Evolutionary conservation across 2,329 filamentous ascomycete species (phyloP).

Genomic region (Coniella vitis): DNA sequence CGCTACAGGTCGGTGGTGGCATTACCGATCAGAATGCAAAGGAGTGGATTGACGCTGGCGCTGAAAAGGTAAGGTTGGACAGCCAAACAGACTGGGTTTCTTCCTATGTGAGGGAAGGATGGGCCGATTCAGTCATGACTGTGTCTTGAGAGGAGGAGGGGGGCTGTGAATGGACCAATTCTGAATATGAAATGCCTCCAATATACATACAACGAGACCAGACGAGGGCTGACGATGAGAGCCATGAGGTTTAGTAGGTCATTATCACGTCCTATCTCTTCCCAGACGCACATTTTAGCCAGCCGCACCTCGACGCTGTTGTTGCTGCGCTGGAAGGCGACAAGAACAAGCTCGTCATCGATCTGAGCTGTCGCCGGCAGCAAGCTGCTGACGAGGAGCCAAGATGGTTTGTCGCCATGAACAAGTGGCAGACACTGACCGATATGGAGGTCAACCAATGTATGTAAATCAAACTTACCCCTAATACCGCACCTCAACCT

Average conservation of each 20-base stretch:
- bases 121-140: too few species aligned
- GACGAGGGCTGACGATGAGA: not conserved
- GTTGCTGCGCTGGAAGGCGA: conserved; percentile 67
- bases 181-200: too few species aligned
- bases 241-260: conserved; percentile 55
- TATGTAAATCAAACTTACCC: conserved; percentile 29
- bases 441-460: conserved; percentile 90
- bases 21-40: conserved; percentile 79
- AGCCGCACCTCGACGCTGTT: conserved; percentile 66
- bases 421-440: conserved; percentile 97
- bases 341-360: conserved; percentile 79
- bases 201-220: too few species aligned
- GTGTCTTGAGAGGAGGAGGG: too few species aligned
- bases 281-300: conserved; percentile 73
- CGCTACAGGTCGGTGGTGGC: conserved; percentile 88
- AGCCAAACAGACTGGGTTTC: too few species aligned
- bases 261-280: conserved; percentile 97
- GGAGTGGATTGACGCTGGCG: conserved; percentile 81
- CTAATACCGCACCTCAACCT: not conserved
- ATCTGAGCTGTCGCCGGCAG: conserved; percentile 80
- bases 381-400: conserved; percentile 40
- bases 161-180: too few species aligned
- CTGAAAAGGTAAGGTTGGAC: conserved; percentile 69
- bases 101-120: too few species aligned
- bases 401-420: conserved; percentile 92